A percentile compares a stretch with the other conserved stretches of the same genome.
phyloP scores from a whole-genome alignment of 1,284 basidiomycete species.

The Sanghuangporus baumii region DNA sequence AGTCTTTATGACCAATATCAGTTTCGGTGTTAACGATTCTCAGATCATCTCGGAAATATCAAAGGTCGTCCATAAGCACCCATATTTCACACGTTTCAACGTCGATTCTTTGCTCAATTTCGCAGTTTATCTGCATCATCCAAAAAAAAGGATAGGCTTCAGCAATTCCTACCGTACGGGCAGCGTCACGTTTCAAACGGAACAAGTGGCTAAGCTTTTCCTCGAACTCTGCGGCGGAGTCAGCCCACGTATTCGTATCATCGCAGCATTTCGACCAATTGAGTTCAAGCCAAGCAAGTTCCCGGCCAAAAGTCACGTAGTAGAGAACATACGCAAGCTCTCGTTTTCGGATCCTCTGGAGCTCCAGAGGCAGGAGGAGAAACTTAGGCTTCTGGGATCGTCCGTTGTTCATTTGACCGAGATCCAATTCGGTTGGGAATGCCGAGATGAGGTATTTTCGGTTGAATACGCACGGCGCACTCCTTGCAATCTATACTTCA shows the following conservation, averaged over 20 bases:
- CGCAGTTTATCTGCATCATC: constrained; percentile 39
- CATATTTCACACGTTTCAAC: constrained; percentile 31
- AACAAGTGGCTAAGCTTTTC: constrained; percentile 36
- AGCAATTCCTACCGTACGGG: constrained; percentile 31
- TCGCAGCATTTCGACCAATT: constrained; percentile 30
- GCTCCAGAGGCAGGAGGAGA: constrained; percentile 12
- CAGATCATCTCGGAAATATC: constrained; percentile 37
- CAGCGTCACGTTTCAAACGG: constrained; percentile 42
- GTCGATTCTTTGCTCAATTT: constrained; percentile 39
- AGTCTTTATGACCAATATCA: constrained; percentile 33
- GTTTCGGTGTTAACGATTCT: constrained; percentile 27
- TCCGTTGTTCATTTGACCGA: constrained; percentile 28
- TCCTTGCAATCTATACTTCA: constrained; percentile 30
- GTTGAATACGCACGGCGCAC: constrained; percentile 39
- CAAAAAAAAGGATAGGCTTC: constrained; percentile 24
- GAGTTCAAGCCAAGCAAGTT: constrained; percentile 34
- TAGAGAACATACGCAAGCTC: constrained; percentile 36
- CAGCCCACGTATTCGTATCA: constrained; percentile 21
- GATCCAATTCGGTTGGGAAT: constrained; percentile 51
- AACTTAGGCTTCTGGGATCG: constrained; percentile 23
- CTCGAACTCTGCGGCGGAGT: constrained; percentile 37
- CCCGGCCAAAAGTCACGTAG: constrained; percentile 28
- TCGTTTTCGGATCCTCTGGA: constrained; percentile 42
- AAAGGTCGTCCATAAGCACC: constrained; percentile 36
- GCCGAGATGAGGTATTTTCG: constrained; percentile 48